Percentiles rank a stretch among this genome's conserved stretches.
These are phyloP conservation scores for Prunus dulcis DNA, from an alignment of 306 rosid genomes.

Conservation along the genomic window DNA sequence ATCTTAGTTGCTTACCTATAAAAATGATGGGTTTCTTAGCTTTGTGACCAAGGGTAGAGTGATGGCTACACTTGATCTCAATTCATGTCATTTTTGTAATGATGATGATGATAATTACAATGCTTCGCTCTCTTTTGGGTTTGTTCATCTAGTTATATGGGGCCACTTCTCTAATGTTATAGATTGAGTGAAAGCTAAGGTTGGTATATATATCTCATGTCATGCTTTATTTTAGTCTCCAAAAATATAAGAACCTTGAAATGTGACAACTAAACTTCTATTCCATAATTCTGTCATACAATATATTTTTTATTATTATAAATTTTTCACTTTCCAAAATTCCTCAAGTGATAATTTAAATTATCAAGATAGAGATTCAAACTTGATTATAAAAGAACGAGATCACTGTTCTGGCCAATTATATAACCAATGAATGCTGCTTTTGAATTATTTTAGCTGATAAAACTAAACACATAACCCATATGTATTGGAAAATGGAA, in stretches of 20 bases:
- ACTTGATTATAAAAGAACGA: background rate
- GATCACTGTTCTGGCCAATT: accelerated
- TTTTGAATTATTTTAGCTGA: no score
- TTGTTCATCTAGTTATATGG: no score
- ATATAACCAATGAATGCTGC: accelerated
- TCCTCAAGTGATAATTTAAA: no score
- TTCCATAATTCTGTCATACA: no score
- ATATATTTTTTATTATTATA: no score
- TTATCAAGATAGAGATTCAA: background rate
- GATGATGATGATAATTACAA: background rate
- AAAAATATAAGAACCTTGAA: background rate
- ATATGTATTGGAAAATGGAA: no score
- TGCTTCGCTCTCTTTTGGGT: constrained; percentile 18
- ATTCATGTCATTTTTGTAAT: constrained; percentile 5
- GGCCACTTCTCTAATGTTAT: background rate
- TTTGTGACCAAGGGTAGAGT: constrained; percentile 32
- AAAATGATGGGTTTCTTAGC: constrained; percentile 17
- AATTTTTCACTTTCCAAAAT: background rate
- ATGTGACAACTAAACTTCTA: background rate
- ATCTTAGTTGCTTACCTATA: background rate
- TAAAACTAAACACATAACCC: no score
- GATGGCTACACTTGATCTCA: constrained; percentile 18
- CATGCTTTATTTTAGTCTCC: background rate
- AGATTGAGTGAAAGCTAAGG: constrained; percentile 15
- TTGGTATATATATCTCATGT: background rate